Evolutionary conservation across 2,329 filamentous ascomycete genomes (phyloP).

Genomic region (Amauroascus niger): DNA sequence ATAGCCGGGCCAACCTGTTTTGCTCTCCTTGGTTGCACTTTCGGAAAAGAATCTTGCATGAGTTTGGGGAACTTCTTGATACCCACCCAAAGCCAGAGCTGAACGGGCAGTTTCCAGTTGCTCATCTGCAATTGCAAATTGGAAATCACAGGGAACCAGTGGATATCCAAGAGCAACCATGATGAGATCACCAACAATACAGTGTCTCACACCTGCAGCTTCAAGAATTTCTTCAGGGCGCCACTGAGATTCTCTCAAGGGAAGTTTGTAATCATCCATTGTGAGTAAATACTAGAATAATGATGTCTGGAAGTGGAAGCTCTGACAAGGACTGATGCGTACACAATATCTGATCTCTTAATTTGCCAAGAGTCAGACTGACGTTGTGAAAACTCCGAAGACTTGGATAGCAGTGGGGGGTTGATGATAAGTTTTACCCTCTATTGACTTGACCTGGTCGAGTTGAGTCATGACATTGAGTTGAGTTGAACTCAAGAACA

Average conservation of each 20-base stretch:
- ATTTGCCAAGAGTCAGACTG: no score
- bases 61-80: background rate
- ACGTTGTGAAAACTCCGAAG: no score
- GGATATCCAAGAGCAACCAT: constrained; percentile 1
- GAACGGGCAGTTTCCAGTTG: constrained; percentile 1
- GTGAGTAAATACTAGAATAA: background rate
- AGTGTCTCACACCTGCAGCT: constrained; percentile 9
- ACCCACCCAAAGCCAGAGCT: constrained; percentile 1
- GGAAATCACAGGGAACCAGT: constrained; percentile 2
- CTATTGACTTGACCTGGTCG: no score
- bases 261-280: background rate
- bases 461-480: no score
- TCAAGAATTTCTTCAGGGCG: constrained; percentile 1
- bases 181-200: constrained; percentile 12
- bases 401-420: no score
- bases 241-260: background rate
- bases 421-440: no score
- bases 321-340: no score
- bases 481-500: no score
- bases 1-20: constrained; percentile 9
- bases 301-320: no score
- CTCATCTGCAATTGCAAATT: constrained; percentile 11
- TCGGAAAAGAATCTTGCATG: background rate
- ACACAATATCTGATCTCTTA: no score
- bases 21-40: background rate